Conservation (phyloP, 2,329 filamentous ascomycete species). For the Stachybotrys echinatus region DNA sequence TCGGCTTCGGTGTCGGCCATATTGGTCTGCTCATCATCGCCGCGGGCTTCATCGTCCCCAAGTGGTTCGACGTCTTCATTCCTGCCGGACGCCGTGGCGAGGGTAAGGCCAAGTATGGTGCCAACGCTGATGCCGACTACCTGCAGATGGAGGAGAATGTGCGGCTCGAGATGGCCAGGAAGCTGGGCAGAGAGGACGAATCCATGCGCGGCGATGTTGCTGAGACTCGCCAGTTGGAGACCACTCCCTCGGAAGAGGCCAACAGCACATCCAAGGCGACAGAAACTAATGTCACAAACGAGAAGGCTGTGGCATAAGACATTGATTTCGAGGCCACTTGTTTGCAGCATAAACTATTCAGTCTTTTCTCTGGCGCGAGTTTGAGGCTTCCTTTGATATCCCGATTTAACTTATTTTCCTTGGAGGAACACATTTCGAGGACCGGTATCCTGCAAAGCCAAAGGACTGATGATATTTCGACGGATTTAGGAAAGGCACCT, state of each 20-base stretch:
- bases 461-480: no score
- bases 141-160: not conserved
- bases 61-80: conserved; percentile 49
- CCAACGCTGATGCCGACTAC: not conserved
- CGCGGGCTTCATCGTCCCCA: conserved; percentile 43
- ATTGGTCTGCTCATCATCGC: conserved; percentile 40
- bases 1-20: conserved; percentile 43
- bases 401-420: no score
- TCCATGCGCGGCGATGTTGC: not conserved
- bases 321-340: not conserved
- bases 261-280: not conserved
- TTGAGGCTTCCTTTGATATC: no score
- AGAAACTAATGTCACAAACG: not conserved
- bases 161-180: not conserved
- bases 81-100: conserved; percentile 39
- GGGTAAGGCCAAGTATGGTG: conserved; percentile 23
- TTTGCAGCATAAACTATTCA: no score
- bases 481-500: no score
- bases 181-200: not conserved
- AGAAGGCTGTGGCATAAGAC: not conserved
- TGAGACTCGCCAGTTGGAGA: not conserved
- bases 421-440: no score
- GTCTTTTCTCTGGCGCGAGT: not conserved
- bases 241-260: not conserved
- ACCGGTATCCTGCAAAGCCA: no score